Conservation (phyloP, 2,329 filamentous ascomycete genomes). For the Microsporum ferrugineum region DNA sequence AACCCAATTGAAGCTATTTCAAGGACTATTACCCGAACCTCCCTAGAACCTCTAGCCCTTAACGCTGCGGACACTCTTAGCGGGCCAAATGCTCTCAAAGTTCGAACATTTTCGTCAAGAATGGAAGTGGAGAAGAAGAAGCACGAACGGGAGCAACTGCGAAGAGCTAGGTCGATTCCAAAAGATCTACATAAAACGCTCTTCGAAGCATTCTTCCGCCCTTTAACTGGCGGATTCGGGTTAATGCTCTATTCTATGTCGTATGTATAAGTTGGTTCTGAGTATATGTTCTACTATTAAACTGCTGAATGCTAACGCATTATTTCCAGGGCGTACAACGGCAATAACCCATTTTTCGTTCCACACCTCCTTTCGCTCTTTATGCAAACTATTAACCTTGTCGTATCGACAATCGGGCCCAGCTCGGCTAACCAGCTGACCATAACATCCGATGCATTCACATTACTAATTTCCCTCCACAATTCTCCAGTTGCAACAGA, state of each 20-base stretch:
- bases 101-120: conserved; percentile 75
- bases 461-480: conserved; percentile 63
- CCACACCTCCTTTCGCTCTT: conserved; percentile 67
- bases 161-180: conserved; percentile 47
- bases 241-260: conserved; percentile 46
- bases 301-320: conserved; percentile 31
- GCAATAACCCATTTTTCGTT: conserved; percentile 54
- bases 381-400: conserved; percentile 71
- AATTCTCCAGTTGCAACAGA: conserved; percentile 45
- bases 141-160: conserved; percentile 31
- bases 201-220: conserved; percentile 69
- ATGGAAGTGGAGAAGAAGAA: conserved; percentile 52
- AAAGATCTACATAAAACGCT: conserved; percentile 72
- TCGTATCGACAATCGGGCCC: conserved; percentile 73
- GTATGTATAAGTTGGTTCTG: conserved; percentile 22
- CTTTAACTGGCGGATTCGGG: conserved; percentile 70
- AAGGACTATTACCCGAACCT: conserved; percentile 53
- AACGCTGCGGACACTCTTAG: conserved; percentile 66
- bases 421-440: conserved; percentile 63
- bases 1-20: conserved; percentile 56
- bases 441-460: conserved; percentile 75
- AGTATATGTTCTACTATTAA: conserved; percentile 29
- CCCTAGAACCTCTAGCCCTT: conserved; percentile 72
- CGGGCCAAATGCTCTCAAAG: conserved; percentile 74
- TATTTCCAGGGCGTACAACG: conserved; percentile 12